Base-by-base conservation (phyloP, 768 basidiomycete genomes). In the Mrakia blollopis region DNA sequence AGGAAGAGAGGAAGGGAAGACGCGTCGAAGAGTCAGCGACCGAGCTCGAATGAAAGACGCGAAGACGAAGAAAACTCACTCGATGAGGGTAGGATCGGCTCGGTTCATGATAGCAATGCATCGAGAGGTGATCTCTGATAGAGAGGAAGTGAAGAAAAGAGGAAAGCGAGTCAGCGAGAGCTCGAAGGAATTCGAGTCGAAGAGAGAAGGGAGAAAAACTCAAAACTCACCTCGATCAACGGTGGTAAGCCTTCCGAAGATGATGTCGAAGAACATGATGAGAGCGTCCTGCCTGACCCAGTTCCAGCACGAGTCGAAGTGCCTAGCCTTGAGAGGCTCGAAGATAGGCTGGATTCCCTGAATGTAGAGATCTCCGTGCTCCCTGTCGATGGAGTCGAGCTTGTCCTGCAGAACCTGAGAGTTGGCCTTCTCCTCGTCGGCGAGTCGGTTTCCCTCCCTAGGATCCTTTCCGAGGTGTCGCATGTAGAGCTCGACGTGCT, bases 251-350 rank as follows among this genome's bases (percentile, higher is more conserved):
- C 91, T 90, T 68, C 97, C 97, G 80, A 94, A 94, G 80, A 99
- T 94, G 85, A 99, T 97, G 83, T 98, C 96, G 84, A 95, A 98
- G 86, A 90, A 98, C 93, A 99, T 95, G 78, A 93, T 86, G 37
- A 98, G 87, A 23, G 94, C 93, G 79, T 97, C 95, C 85, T 99
- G 97, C 78, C 96, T 91, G 63, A 91, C 96, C 97, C 97, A 99
- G 83, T 99, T 99, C 97, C 96, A 99, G 9, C 92, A 94, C 2
- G 96, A 98, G 83, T 98, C 95, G 86, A 99, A 98, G 82, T 91
- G 94, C 65, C 97, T 92, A 18, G 95, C 97, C 85, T 99, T 98
- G 81, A 98, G 87, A 3, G 92, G 90, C 81, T 96, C 93, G 84
- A 99, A 99, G 76, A 89, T 87, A 14, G 97, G 97, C 81, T 95